phyloP scores from a whole-genome alignment of 1,139 yeast species.

The Cylindricascospora bacillispora region DNA sequence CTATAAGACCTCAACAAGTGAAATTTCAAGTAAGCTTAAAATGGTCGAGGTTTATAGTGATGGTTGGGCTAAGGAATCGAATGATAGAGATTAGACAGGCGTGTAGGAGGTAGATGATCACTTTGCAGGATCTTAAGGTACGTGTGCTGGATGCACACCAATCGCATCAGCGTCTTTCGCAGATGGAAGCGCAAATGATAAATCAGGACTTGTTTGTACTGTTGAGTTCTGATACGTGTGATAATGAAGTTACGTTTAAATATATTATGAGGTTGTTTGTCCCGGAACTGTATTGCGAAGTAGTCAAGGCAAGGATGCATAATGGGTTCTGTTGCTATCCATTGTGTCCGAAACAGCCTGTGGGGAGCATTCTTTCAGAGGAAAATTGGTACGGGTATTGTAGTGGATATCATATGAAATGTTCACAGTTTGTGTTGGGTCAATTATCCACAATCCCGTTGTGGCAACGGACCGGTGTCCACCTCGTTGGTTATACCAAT shows the following conservation, averaged over 20 bases:
- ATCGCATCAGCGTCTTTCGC: slow-evolving; percentile 5
- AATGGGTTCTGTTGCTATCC: slow-evolving; percentile 9
- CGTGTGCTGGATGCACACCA: slow-evolving; percentile 3
- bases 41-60: no score
- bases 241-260: slow-evolving; percentile 7
- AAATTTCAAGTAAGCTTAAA: no score
- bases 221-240: slow-evolving; percentile 5
- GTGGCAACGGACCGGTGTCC: slow-evolving; percentile 1
- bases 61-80: no score
- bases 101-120: no score
- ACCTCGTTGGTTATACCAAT: slow-evolving; percentile 1
- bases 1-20: no score
- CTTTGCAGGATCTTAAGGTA: neutral
- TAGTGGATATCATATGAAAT: slow-evolving; percentile 1
- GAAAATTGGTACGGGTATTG: neutral
- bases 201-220: slow-evolving; percentile 1
- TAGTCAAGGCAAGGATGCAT: slow-evolving; percentile 4
- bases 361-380: neutral
- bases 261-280: slow-evolving; percentile 5
- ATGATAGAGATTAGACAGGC: no score
- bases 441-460: slow-evolving; percentile 1
- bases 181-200: slow-evolving; percentile 5
- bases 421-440: slow-evolving; percentile 1
- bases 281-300: slow-evolving; percentile 2
- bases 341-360: slow-evolving; percentile 4